Base-by-base conservation (phyloP, 164 flowering plant species). In the Saururus chinensis region DNA sequence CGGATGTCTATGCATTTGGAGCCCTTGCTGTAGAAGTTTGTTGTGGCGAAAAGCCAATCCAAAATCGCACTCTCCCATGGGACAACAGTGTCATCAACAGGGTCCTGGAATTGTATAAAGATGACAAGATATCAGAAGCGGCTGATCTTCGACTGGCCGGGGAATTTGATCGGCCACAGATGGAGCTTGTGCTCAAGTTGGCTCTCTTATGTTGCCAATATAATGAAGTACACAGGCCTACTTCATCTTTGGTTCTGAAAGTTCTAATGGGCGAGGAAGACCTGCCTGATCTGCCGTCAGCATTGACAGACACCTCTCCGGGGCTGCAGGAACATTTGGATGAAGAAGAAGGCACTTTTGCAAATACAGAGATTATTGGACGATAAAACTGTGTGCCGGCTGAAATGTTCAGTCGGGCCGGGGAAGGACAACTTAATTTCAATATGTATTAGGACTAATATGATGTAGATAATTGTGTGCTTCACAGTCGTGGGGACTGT, bases 1-100 rank as follows among this genome's bases (percentile, higher is more conserved):
- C 82, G 0, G 86, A 84, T 40, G 82, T 84, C 26, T 84, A 68
- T 35, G 80, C 86, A 25, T 84, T 80, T n/a, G 88, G 88, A 8
- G 73, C 74, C 0, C 80, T 84, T 0, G 70, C 70, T 1, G 63
- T 80, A 22, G 86, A 82, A 53, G 77, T 84, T 14, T 70, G 71
- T 0, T 70, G 81, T 23, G 86, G 88, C 14, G 76, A 80, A 70
- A 84, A 91, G 69, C 95, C 96, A 8, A 45, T 16, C 4, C 9
- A 9, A 13, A 40, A 40, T 25, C 19, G 0, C 60, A 68, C 71
- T 9, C 59, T 63, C 16, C 53, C 64, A 1, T 62, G 56, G n/a
- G 62, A 23, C 4, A 74, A 72, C 19, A 67, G 64, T 17, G 40
- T 64, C 17, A 71, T 80, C 13, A 79, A 75, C 57, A 78, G 80